These are phyloP conservation scores for Corylus americana DNA, from an alignment of 306 rosid genomes.

Conservation along the genomic window DNA sequence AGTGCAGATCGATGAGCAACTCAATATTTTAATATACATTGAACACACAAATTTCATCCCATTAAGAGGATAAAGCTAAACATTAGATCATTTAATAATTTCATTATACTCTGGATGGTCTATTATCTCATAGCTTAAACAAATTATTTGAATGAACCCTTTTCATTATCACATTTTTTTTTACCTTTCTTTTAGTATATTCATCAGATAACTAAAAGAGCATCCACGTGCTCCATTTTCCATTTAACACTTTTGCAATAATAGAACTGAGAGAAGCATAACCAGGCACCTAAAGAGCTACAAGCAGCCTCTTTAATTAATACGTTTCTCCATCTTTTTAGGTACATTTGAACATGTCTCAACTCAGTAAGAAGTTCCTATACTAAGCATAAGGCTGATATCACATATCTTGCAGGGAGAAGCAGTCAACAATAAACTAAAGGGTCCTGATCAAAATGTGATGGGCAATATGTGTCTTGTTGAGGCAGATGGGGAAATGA, in stretches of 20 bases:
- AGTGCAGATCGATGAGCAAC: neutral
- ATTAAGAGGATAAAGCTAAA: neutral
- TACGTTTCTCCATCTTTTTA: neutral
- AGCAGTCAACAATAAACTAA: neutral
- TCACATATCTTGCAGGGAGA: neutral
- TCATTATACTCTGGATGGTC: neutral
- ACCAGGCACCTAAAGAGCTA: conserved; percentile 1
- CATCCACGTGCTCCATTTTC: neutral
- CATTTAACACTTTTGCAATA: neutral
- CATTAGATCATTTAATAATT: neutral
- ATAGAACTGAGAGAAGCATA: neutral
- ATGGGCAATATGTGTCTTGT: neutral
- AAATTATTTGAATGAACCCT: neutral
- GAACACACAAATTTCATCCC: neutral
- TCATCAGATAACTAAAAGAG: neutral
- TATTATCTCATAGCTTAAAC: neutral
- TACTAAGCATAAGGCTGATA: neutral
- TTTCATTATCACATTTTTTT: neutral
- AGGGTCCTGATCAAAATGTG: conserved; percentile 10
- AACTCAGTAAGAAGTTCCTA: neutral
- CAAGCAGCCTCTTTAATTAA: neutral
- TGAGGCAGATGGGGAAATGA: neutral
- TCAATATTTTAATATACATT: neutral
- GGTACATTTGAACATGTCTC: neutral
- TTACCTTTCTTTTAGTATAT: neutral